These are phyloP conservation scores for Lasiodiplodia sp. DNA, from an alignment of 2,329 filamentous ascomycete species.

Conservation along the genomic window DNA sequence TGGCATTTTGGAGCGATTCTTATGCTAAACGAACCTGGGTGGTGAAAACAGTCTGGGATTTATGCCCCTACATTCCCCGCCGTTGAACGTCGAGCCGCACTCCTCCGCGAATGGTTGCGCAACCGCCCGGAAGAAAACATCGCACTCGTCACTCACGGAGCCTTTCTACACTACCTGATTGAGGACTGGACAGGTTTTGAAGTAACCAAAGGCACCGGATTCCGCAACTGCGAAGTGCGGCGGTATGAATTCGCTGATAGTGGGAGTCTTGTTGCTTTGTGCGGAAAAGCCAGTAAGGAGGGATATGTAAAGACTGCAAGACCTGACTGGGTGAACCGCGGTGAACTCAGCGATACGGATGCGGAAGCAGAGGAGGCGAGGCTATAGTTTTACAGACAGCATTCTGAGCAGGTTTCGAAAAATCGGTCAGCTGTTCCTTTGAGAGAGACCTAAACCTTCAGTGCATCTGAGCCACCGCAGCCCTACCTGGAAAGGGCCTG, in stretches of 20 bases:
- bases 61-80: slow-evolving; percentile 41
- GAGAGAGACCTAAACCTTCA: too few species aligned
- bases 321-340: slow-evolving; percentile 27
- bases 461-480: too few species aligned
- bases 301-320: slow-evolving; percentile 36
- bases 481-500: too few species aligned
- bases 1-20: background rate
- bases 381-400: background rate
- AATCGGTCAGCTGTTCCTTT: too few species aligned
- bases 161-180: slow-evolving; percentile 83
- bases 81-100: slow-evolving; percentile 40
- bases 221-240: slow-evolving; percentile 45
- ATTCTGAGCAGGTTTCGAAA: too few species aligned
- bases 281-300: slow-evolving; percentile 25
- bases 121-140: slow-evolving; percentile 68
- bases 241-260: slow-evolving; percentile 41
- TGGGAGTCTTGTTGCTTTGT: slow-evolving; percentile 41
- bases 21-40: background rate
- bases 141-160: slow-evolving; percentile 81
- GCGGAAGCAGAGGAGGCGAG: background rate
- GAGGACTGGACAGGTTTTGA: slow-evolving; percentile 75
- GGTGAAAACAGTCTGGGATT: slow-evolving; percentile 37
- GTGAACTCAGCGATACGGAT: slow-evolving; percentile 3
- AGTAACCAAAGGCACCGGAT: slow-evolving; percentile 52
- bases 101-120: slow-evolving; percentile 62